Evolutionary conservation across 108 stramenopile species (phyloP), one percentile per base, ranked within the genome.

Genomic region (Bacterosira constricta): DNA sequence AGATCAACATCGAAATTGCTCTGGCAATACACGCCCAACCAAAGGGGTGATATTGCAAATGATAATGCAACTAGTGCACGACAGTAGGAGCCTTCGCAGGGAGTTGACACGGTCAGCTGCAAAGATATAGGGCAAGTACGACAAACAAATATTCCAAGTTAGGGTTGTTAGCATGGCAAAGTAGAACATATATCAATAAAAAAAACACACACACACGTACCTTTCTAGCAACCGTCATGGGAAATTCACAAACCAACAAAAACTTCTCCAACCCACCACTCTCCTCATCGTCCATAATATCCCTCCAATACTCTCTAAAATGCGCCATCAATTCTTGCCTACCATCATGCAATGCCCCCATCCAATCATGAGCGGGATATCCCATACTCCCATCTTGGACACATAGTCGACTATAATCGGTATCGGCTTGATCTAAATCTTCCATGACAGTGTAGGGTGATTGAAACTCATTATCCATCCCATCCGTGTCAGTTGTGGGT

Each of bases 151-250:
- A n/a, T n/a, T n/a, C n/a, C n/a, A n/a, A n/a, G n/a, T n/a, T n/a
- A n/a, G n/a, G n/a, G n/a, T n/a, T n/a, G n/a, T n/a, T n/a, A n/a
- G 1, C 12, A 42, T 8, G 41, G n/a, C 12, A n/a, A 42, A 42
- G 9, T 11, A 9, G 9, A 11, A n/a, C 6, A 42, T 11, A 7
- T 2, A n/a, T 42, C 17, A 4, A 42, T 2, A 27, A n/a, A 17
- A 23, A 20, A 26, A 20, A 44, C 15, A 32, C 36, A 32, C 18
- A 0, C 50, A 68, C 26, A 1, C 73, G 39, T 54, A 86, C 87
- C 79, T 90, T 89, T 60, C 93, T 85, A 39, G 71, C 49, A 25
- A 90, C 46, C 0, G 88, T 88, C 65, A 94, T 84, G n/a, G 93
- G 93, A 25, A 89, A 86, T 64, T 94, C 93, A 50, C 76, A 83